Evolutionary conservation across 2,329 filamentous ascomycete genomes (phyloP).

Genomic region (Domatiomyces globalis): DNA sequence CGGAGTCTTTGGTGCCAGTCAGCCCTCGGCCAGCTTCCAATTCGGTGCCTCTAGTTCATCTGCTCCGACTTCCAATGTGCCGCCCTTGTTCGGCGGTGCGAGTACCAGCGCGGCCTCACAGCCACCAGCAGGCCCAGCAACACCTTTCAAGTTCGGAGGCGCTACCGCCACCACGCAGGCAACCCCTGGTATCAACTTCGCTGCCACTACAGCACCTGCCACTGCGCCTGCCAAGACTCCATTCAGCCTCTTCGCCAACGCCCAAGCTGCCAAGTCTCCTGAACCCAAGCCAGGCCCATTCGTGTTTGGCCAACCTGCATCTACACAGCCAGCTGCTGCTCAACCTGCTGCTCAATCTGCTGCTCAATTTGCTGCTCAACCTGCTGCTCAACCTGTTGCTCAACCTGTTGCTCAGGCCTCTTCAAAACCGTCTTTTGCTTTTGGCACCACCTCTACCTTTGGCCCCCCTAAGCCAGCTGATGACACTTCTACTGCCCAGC

Average conservation of each 20-base stretch:
- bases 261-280: slow-evolving; percentile 1
- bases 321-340: too few relatives aligned
- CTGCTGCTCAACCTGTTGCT: too few relatives aligned
- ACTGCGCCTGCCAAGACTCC: not conserved
- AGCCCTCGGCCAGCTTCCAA: slow-evolving; percentile 1
- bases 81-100: slow-evolving; percentile 8
- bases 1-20: not conserved
- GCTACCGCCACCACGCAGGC: not conserved
- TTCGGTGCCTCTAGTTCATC: slow-evolving; percentile 6
- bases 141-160: not conserved
- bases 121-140: not conserved
- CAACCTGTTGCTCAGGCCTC: too few relatives aligned
- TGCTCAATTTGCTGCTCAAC: too few relatives aligned
- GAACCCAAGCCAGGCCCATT: not conserved
- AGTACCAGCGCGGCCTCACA: slow-evolving; percentile 1
- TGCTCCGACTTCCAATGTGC: not conserved
- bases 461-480: too few relatives aligned
- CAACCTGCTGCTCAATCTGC: too few relatives aligned
- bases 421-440: too few relatives aligned
- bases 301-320: not conserved
- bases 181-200: slow-evolving; percentile 1
- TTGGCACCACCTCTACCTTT: too few relatives aligned
- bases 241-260: not conserved
- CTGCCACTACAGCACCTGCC: not conserved
- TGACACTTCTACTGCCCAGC: too few relatives aligned